Base-by-base conservation (phyloP, 2,329 filamentous ascomycete species). In the Pseudopithomyces maydicus region DNA sequence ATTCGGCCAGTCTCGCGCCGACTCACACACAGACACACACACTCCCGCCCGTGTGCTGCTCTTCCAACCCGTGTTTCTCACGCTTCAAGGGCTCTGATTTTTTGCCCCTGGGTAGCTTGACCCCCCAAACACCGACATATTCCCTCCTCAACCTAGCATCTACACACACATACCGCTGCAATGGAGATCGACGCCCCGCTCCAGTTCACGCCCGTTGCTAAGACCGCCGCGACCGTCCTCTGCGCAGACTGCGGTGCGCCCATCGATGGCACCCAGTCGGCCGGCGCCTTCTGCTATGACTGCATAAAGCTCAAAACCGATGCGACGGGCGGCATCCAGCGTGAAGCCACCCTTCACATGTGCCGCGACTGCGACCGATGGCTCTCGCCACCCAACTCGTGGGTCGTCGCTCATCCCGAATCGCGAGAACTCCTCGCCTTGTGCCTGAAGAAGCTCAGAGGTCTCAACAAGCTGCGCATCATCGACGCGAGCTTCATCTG, bases 211-310 rank as follows among this genome's bases (percentile, higher is more conserved):
- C 74, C 78, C 56, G 65, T 66, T 46, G 66, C 71, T 29, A 73
- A 75, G 59, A 77, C 65, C 56, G 70, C 79, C 61, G 85, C 86
- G 61, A 89, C 86, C n/a, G 97, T 98, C 73, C 90, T 99, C 56
- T 99, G 95, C 79, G 97, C 92, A 82, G 97, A 98, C 83, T 99
- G 95, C 78, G 95, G 94, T 73, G 92, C 91, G 58, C 89, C 94
- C 38, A 97, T 99, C 71, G 93, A 97, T 78, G 95, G 95, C 77
- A 97, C 92, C 17, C 87, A 63, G 14, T 64, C 88, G 6, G 69
- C 88, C 2, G 92, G 92, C 60, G 93, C 95, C 39, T 88, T 97
- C 55, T 99, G 95, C 81, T 92, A 92, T 77, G 94, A 98, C 82
- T 98, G 95, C 78, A 88, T 98, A 74, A 97, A 96, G 77, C 86